Conservation (phyloP, 1,284 basidiomycete species). For the Tylopilus orsonianus region DNA sequence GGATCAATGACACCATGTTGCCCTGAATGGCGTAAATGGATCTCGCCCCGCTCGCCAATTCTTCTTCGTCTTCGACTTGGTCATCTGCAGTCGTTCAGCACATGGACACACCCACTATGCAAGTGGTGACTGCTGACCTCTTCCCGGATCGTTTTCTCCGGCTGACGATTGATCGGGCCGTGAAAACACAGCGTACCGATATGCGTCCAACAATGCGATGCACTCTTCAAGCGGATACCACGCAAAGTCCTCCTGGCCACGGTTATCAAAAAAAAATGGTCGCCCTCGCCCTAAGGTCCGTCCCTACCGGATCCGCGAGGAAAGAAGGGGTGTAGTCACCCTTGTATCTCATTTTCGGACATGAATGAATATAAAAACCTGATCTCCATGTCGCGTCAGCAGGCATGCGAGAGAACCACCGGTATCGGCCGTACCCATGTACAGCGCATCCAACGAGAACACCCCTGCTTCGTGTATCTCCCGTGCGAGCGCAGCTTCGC, state of each 20-base stretch:
- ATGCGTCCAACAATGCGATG: conserved; percentile 56
- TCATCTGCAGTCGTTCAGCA: conserved; percentile 12
- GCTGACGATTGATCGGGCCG: conserved; percentile 55
- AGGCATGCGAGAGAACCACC: neutral
- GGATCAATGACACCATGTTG: conserved; percentile 26
- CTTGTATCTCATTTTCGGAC: conserved; percentile 97
- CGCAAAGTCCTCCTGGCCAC: conserved; percentile 72
- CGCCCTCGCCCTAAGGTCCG: no score
- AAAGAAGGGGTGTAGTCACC: conserved; percentile 88
- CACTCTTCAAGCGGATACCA: conserved; percentile 74
- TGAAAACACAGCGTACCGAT: conserved; percentile 70
- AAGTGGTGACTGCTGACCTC: conserved; percentile 17
- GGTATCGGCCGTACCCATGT: conserved; percentile 67
- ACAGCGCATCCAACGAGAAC: conserved; percentile 62
- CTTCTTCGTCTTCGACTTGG: conserved; percentile 15
- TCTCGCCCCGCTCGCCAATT: conserved; percentile 22
- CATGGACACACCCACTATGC: neutral
- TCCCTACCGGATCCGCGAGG: conserved; percentile 80
- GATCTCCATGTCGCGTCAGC: neutral
- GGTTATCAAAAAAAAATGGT: no score
- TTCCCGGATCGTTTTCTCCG: conserved; percentile 24
- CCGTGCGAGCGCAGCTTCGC: conserved; percentile 70
- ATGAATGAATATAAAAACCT: conserved; percentile 93
- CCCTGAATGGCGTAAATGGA: conserved; percentile 25
- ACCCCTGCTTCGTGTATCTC: conserved; percentile 77